Conservation (phyloP, 805 yeast genomes). For the Candida endomychidarum region DNA sequence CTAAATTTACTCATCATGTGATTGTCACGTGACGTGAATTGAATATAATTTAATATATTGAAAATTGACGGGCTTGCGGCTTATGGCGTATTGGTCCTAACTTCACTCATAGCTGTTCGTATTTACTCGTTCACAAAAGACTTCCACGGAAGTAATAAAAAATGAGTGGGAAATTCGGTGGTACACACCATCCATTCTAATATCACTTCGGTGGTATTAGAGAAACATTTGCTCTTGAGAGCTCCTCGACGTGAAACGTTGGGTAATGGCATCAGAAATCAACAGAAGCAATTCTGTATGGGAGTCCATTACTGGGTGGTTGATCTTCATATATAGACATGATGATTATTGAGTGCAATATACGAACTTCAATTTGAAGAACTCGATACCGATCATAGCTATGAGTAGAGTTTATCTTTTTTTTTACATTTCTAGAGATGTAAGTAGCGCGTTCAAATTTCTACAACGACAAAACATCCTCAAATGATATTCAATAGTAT, state of each 20-base stretch:
- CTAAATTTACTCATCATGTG: too few species aligned
- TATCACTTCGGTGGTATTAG: slow-evolving; percentile 1
- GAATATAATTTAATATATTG: too few species aligned
- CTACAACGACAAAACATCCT: neutral
- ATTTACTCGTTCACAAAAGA: slow-evolving; percentile 44
- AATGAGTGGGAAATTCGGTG: slow-evolving; percentile 69
- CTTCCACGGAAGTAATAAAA: slow-evolving; percentile 16
- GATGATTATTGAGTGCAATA: slow-evolving; percentile 59
- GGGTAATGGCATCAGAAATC: slow-evolving; percentile 60
- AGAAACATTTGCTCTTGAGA: slow-evolving; percentile 48
- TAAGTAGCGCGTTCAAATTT: slow-evolving; percentile 3
- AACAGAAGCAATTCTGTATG: slow-evolving; percentile 34
- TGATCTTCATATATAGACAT: slow-evolving; percentile 40
- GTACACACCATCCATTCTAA: slow-evolving; percentile 47
- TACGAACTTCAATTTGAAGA: slow-evolving; percentile 46
- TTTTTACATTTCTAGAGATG: slow-evolving; percentile 10
- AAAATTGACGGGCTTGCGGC: slow-evolving; percentile 6
- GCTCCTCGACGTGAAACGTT: slow-evolving; percentile 55
- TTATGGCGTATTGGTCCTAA: slow-evolving; percentile 21
- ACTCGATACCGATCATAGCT: slow-evolving; percentile 67
- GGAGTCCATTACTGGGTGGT: slow-evolving; percentile 58
- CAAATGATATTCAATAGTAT: slow-evolving; percentile 69
- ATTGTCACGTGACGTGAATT: too few species aligned
- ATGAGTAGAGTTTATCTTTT: slow-evolving; percentile 38
- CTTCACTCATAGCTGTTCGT: slow-evolving; percentile 47